Evolutionary conservation across 306 rosid species (phyloP).

Genomic region (Rosa multiflora): DNA sequence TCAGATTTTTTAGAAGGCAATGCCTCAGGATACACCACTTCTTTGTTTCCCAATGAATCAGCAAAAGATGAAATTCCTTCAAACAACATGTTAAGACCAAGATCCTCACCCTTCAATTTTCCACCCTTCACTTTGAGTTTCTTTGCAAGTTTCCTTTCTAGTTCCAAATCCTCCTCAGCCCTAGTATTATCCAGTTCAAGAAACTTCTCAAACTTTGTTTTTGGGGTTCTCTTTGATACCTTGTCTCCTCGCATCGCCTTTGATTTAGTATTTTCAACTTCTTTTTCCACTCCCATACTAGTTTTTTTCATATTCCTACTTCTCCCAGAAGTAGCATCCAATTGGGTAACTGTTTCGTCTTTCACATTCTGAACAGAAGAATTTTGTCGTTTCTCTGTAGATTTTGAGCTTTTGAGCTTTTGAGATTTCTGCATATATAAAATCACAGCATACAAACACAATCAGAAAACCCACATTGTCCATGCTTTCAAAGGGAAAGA

Average conservation of each 20-base stretch:
- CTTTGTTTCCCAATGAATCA: slow-evolving; percentile 44
- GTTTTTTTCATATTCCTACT: slow-evolving; percentile 24
- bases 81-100: slow-evolving; percentile 58
- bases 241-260: slow-evolving; percentile 35
- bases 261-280: slow-evolving; percentile 18
- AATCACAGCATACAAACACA: slow-evolving; percentile 1
- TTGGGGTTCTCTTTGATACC: slow-evolving; percentile 29
- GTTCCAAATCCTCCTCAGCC: slow-evolving; percentile 61
- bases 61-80: slow-evolving; percentile 43
- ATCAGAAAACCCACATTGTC: background rate
- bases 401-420: slow-evolving; percentile 27
- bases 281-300: slow-evolving; percentile 12
- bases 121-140: slow-evolving; percentile 84
- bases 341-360: slow-evolving; percentile 17
- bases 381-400: slow-evolving; percentile 20
- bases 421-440: slow-evolving; percentile 38
- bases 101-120: slow-evolving; percentile 67
- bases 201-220: slow-evolving; percentile 43
- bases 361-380: slow-evolving; percentile 19
- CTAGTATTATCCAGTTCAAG: slow-evolving; percentile 27
- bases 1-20: slow-evolving; percentile 36
- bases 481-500: background rate
- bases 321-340: slow-evolving; percentile 24
- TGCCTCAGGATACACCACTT: slow-evolving; percentile 18
- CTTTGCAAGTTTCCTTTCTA: slow-evolving; percentile 82